Percentiles rank a stretch among this genome's conserved stretches.
Conservation (phyloP, 2,329 filamentous ascomycete species). For the Epichloe baconii region DNA sequence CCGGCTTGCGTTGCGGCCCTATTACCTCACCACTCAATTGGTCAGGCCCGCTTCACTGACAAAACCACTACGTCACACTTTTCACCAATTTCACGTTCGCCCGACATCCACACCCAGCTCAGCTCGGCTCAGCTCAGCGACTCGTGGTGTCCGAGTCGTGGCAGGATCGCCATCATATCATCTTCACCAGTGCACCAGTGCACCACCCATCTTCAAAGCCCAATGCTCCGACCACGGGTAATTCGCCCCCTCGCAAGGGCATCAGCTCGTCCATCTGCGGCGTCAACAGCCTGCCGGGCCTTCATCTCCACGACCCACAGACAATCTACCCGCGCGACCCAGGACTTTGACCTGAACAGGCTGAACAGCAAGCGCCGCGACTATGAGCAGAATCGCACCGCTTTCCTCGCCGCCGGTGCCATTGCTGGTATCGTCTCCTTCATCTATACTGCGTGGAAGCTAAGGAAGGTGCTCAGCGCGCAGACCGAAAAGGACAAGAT, state of each 20-base stretch:
- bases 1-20: too few relatives aligned
- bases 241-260: conserved; percentile 3
- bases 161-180: neutral
- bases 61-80: neutral
- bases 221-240: conserved; percentile 4
- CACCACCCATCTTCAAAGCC: neutral
- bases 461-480: conserved; percentile 28
- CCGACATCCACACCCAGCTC: too few relatives aligned
- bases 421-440: conserved; percentile 36
- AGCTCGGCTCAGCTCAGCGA: too few relatives aligned
- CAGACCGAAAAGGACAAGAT: conserved; percentile 22
- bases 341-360: conserved; percentile 36
- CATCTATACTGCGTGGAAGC: conserved; percentile 38
- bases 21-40: too few relatives aligned
- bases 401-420: conserved; percentile 38
- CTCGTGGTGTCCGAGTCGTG: neutral
- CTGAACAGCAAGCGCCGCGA: conserved; percentile 33
- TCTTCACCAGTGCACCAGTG: neutral
- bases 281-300: conserved; percentile 13
- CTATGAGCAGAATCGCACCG: conserved; percentile 37
- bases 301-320: conserved; percentile 16
- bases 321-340: conserved; percentile 23
- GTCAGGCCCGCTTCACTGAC: neutral
- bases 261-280: conserved; percentile 1
- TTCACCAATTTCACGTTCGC: neutral